A percentile compares a stretch with the other conserved stretches of the same genome.
phyloP scores from a whole-genome alignment of 228 moss, liverwort and hornwort species.

The Sphagnum magellanicum region DNA sequence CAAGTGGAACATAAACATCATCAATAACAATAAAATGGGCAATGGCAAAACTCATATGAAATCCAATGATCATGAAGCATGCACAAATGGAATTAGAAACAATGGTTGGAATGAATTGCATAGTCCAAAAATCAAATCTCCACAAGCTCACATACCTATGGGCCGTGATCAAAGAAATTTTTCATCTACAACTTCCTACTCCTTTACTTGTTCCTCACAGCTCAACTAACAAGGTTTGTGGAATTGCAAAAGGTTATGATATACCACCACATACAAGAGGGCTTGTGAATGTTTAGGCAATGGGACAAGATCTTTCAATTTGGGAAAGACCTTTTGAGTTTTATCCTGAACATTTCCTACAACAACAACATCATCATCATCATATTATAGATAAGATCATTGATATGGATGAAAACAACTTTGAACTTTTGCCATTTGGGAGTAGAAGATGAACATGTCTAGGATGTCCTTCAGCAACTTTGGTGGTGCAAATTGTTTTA shows the following conservation, averaged over 20 bases:
- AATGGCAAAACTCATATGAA: conserved; percentile 3
- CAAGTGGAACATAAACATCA: no score
- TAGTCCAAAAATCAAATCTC: background rate
- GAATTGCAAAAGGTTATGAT: conserved; percentile 3
- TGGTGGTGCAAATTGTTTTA: no score
- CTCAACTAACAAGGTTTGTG: background rate
- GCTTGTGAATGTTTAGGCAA: background rate
- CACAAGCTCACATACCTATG: background rate
- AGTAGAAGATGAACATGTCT: background rate
- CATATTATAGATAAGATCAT: no score
- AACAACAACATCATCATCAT: no score
- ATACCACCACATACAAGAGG: conserved; percentile 1
- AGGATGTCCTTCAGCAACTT: no score
- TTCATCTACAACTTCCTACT: conserved; percentile 1
- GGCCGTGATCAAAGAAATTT: background rate
- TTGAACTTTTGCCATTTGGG: conserved; percentile 1
- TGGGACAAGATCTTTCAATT: background rate
- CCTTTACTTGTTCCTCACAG: background rate
- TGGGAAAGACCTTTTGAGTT: conserved; percentile 2
- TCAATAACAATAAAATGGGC: conserved; percentile 1
- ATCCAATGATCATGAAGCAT: background rate
- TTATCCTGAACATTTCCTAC: background rate
- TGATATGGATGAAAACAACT: background rate
- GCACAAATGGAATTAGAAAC: conserved; percentile 2
- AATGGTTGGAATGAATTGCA: background rate